phyloP scores from a whole-genome alignment of 2,329 filamentous ascomycete species.

The Colletotrichum abscissum region DNA sequence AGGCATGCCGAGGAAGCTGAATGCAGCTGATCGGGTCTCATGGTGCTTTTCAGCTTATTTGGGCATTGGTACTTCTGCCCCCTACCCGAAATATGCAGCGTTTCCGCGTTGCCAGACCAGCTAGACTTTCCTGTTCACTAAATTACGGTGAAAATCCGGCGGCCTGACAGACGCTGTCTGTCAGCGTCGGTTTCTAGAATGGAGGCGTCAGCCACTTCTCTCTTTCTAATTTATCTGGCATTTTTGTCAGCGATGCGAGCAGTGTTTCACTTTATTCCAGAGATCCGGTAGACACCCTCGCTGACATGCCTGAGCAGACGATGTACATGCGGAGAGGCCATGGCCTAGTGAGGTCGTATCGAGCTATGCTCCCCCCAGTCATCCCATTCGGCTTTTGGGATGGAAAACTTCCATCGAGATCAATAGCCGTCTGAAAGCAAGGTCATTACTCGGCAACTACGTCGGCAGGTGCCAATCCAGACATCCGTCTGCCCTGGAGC shows the following conservation, averaged over 20 bases:
- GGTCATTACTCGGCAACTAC: background rate
- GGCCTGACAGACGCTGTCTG: background rate
- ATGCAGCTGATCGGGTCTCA: background rate
- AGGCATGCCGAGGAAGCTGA: background rate
- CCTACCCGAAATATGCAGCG: background rate
- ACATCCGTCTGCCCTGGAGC: background rate
- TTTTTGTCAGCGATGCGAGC: background rate
- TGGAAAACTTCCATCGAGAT: background rate
- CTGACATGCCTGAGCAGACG: background rate
- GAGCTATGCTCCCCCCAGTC: background rate
- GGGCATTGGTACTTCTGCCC: background rate
- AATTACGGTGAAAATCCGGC: background rate
- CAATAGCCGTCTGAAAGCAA: background rate
- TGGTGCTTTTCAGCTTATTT: background rate
- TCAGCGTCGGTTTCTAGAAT: background rate
- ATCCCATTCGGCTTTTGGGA: background rate
- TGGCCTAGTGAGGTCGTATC: background rate
- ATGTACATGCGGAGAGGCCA: background rate
- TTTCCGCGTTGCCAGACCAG: background rate
- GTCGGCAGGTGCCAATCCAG: background rate
- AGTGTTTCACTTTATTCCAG: conserved; percentile 10
- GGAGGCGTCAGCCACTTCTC: background rate
- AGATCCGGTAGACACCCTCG: conserved; percentile 11
- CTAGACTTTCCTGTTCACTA: background rate
- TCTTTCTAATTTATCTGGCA: conserved; percentile 24